A percentile compares a stretch with the other conserved stretches of the same genome.
phyloP scores from a whole-genome alignment of 1,284 basidiomycete species.

The Trichosporon sp. region DNA sequence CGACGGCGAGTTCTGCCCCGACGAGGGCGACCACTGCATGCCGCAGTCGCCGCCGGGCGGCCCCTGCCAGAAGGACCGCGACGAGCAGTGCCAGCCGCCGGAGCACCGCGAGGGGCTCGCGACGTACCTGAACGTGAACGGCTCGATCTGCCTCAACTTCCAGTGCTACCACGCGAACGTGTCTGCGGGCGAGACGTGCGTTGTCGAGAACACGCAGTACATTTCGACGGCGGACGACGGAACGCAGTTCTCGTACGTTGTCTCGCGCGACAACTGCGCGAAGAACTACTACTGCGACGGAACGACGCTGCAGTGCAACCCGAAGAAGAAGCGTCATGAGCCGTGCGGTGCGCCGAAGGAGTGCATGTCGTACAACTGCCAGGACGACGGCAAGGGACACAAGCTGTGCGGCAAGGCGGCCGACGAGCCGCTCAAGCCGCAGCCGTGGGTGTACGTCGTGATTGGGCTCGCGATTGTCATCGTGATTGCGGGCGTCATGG shows the following conservation, averaged over 20 bases:
- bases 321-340: constrained; percentile 57
- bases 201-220: constrained; percentile 71
- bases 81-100: constrained; percentile 71
- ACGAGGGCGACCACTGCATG: constrained; percentile 71
- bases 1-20: constrained; percentile 63
- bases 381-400: constrained; percentile 50
- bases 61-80: constrained; percentile 77
- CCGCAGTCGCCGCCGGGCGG: constrained; percentile 59
- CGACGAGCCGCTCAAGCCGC: constrained; percentile 62
- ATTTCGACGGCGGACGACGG: constrained; percentile 56
- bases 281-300: constrained; percentile 70
- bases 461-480: constrained; percentile 68
- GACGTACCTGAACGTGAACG: constrained; percentile 70
- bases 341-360: constrained; percentile 74
- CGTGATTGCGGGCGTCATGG: constrained; percentile 68
- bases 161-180: constrained; percentile 73
- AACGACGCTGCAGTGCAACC: constrained; percentile 56
- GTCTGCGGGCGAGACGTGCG: constrained; percentile 61
- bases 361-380: constrained; percentile 75
- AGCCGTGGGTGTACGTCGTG: constrained; percentile 65
- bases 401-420: constrained; percentile 58
- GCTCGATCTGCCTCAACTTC: constrained; percentile 74
- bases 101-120: constrained; percentile 61
- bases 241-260: constrained; percentile 65
- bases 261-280: constrained; percentile 62